A percentile compares a stretch with the other conserved stretches of the same genome.
phyloP scores from a whole-genome alignment of 768 basidiomycete genomes.

The Holtermannia corniformis region DNA sequence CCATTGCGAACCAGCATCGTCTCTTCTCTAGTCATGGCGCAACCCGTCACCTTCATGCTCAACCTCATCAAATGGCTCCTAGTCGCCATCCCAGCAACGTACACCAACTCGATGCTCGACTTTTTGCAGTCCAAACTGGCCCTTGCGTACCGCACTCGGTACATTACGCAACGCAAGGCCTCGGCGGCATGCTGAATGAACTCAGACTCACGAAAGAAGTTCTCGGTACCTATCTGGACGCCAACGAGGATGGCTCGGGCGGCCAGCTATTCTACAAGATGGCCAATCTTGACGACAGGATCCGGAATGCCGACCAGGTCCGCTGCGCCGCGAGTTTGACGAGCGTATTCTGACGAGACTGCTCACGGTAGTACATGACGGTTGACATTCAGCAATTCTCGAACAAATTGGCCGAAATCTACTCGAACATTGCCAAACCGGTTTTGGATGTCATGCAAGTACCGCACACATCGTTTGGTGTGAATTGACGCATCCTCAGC shows the following conservation, averaged over 20 bases:
- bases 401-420: constrained; percentile 80
- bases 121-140: constrained; percentile 83
- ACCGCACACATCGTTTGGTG: background rate
- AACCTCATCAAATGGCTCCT: constrained; percentile 85
- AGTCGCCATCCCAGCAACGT: constrained; percentile 64
- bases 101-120: constrained; percentile 58
- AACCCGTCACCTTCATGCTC: constrained; percentile 63
- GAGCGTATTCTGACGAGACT: constrained; percentile 8
- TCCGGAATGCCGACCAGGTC: constrained; percentile 90
- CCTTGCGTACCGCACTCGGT: constrained; percentile 33
- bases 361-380: constrained; percentile 67
- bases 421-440: constrained; percentile 84
- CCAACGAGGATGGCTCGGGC: constrained; percentile 54
- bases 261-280: constrained; percentile 92
- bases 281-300: constrained; percentile 87
- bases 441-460: constrained; percentile 54
- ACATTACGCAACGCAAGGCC: background rate
- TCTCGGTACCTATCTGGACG: constrained; percentile 72
- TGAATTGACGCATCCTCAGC: constrained; percentile 47
- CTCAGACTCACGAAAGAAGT: constrained; percentile 66
- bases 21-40: constrained; percentile 81
- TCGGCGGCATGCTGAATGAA: background rate
- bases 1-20: constrained; percentile 76
- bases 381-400: constrained; percentile 93
- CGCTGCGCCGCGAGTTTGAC: constrained; percentile 20